Conservation (phyloP, 192 early-diverging fungal genomes). For the Diversispora eburnea region DNA sequence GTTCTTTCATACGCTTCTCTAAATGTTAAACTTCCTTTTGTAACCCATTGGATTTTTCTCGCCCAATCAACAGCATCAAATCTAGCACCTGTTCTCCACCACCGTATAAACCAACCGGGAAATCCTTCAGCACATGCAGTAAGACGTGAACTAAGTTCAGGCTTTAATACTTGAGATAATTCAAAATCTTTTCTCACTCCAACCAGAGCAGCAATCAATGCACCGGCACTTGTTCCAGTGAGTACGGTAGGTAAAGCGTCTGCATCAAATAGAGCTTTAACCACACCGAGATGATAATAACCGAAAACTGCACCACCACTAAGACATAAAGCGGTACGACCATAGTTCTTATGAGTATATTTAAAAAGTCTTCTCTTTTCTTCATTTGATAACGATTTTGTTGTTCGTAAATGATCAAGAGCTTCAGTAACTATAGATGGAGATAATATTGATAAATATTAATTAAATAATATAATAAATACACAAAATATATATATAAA, state of each 20-base stretch:
- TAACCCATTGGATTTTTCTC: slow-evolving; percentile 61
- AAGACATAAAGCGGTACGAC: slow-evolving; percentile 71
- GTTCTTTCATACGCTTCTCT: slow-evolving; percentile 86
- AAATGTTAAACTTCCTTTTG: slow-evolving; percentile 81
- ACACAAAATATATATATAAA: neutral
- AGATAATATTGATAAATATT: neutral
- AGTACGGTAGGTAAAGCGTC: slow-evolving; percentile 68
- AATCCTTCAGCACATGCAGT: slow-evolving; percentile 51
- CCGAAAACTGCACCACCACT: slow-evolving; percentile 74
- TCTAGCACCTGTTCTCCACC: slow-evolving; percentile 44
- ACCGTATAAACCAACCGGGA: slow-evolving; percentile 38
- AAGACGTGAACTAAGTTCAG: slow-evolving; percentile 48
- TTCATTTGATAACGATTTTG: slow-evolving; percentile 36
- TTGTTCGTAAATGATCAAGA: slow-evolving; percentile 36
- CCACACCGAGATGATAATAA: slow-evolving; percentile 69
- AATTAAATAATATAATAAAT: neutral
- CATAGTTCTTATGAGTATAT: slow-evolving; percentile 62
- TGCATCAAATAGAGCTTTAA: slow-evolving; percentile 66
- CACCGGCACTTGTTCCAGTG: slow-evolving; percentile 72
- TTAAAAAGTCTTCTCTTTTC: slow-evolving; percentile 67
- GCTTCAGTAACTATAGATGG: slow-evolving; percentile 44
- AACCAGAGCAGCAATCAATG: slow-evolving; percentile 61
- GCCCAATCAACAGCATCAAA: slow-evolving; percentile 66
- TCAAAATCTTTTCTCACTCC: slow-evolving; percentile 68
- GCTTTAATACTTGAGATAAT: slow-evolving; percentile 52